A percentile compares a stretch with the other conserved stretches of the same genome.
Evolutionary conservation across 495 filamentous ascomycete species (phyloP).

Genomic region (Aspergillus nidulans): DNA sequence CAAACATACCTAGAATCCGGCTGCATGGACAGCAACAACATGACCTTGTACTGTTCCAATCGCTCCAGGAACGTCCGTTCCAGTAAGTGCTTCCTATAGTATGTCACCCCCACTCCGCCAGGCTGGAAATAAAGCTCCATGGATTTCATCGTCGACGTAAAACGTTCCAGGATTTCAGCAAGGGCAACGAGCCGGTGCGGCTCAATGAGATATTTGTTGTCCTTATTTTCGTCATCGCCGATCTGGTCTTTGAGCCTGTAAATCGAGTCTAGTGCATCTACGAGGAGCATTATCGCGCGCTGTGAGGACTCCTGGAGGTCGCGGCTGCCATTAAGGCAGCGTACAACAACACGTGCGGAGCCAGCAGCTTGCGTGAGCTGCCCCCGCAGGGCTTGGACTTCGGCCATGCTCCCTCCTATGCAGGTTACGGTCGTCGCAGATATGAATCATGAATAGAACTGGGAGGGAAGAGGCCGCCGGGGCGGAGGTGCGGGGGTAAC

Average conservation of each 20-base stretch:
- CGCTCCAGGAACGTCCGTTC: constrained; percentile 24
- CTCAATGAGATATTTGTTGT: constrained; percentile 26
- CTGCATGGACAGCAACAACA: constrained; percentile 27
- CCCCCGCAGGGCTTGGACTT: constrained; percentile 12
- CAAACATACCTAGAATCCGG: constrained; percentile 22
- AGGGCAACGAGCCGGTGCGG: constrained; percentile 15
- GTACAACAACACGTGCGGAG: constrained; percentile 18
- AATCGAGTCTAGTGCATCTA: constrained; percentile 23
- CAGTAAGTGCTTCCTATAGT: constrained; percentile 27
- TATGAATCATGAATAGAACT: not conserved
- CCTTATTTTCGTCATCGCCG: constrained; percentile 14
- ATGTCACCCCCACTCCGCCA: constrained; percentile 25
- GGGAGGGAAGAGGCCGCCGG: not conserved
- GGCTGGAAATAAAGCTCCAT: constrained; percentile 34
- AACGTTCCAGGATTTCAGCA: constrained; percentile 20
- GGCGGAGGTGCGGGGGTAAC: not conserved
- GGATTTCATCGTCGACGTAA: constrained; percentile 21
- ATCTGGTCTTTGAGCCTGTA: constrained; percentile 25
- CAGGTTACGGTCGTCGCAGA: not conserved
- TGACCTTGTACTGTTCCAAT: constrained; percentile 30
- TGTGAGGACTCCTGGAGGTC: constrained; percentile 21
- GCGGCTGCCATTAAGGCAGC: constrained; percentile 17
- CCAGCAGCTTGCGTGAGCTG: constrained; percentile 14
- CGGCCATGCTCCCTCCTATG: constrained; percentile 17
- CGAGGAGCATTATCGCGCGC: constrained; percentile 15